phyloP scores from a whole-genome alignment of 2,329 filamentous ascomycete species.

The Fusarium palustre region DNA sequence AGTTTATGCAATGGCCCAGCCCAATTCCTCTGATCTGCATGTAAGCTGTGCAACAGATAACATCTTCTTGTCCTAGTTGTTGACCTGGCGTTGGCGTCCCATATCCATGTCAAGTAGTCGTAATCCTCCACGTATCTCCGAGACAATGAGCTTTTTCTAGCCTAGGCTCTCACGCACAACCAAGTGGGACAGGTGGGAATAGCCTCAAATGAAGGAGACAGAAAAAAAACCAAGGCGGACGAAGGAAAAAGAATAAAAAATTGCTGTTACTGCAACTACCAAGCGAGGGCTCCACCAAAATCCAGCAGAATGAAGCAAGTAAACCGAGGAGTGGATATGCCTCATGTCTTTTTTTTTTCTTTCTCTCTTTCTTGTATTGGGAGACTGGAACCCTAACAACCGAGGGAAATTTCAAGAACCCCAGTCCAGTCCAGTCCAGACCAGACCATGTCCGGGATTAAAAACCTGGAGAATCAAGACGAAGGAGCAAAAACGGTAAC shows the following conservation, averaged over 20 bases:
- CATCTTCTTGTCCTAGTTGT: slow-evolving; percentile 1
- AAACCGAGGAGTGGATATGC: slow-evolving; percentile 35
- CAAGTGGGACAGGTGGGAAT: slow-evolving; percentile 28
- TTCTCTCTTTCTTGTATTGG: background rate
- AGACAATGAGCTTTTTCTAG: slow-evolving; percentile 1
- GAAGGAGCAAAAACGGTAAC: background rate
- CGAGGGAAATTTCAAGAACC: slow-evolving; percentile 28
- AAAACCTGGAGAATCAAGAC: slow-evolving; percentile 26
- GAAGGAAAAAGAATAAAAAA: background rate
- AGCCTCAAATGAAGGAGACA: slow-evolving; percentile 19
- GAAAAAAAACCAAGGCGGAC: slow-evolving; percentile 11
- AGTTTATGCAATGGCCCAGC: slow-evolving; percentile 19
- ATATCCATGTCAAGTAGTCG: slow-evolving; percentile 14
- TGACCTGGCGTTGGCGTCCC: background rate
- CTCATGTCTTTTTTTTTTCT: background rate
- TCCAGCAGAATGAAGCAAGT: slow-evolving; percentile 23
- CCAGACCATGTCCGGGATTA: slow-evolving; percentile 13
- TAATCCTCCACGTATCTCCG: slow-evolving; percentile 21
- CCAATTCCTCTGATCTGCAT: slow-evolving; percentile 3
- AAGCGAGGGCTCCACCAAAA: slow-evolving; percentile 12
- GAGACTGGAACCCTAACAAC: slow-evolving; percentile 7
- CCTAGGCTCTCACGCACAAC: background rate
- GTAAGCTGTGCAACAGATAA: background rate
- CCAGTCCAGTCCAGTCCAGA: slow-evolving; percentile 1
- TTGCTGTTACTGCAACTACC: slow-evolving; percentile 1